phyloP scores from a whole-genome alignment of 306 rosid genomes.

The Cicer bijugum region DNA sequence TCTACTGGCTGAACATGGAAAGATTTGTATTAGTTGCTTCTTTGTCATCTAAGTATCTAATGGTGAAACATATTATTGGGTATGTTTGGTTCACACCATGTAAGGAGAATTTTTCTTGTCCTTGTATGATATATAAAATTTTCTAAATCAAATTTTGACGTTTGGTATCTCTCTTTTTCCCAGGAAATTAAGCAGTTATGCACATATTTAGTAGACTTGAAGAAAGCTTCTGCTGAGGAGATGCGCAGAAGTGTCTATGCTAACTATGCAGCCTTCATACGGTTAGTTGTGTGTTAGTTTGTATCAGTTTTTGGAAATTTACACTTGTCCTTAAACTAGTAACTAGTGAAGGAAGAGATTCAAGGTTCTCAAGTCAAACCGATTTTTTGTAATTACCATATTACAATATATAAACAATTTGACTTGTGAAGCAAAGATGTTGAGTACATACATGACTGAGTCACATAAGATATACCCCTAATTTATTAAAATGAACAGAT shows the following conservation, averaged over 20 bases:
- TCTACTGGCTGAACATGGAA: constrained; percentile 14
- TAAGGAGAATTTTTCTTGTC: constrained; percentile 20
- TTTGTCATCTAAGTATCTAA: constrained; percentile 11
- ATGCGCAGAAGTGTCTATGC: constrained; percentile 99
- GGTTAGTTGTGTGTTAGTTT: constrained; percentile 60
- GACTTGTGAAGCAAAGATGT: neutral
- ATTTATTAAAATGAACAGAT: constrained; percentile 2
- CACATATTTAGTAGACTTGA: constrained; percentile 79
- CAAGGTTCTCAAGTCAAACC: constrained; percentile 14
- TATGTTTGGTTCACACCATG: neutral
- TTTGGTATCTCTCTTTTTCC: constrained; percentile 6
- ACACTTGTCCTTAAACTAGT: neutral
- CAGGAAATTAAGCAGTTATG: constrained; percentile 97
- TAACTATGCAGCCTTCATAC: constrained; percentile 91
- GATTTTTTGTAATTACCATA: constrained; percentile 3
- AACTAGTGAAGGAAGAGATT: constrained; percentile 5
- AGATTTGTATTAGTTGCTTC: neutral
- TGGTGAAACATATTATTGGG: constrained; percentile 19
- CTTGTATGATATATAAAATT: constrained; percentile 8
- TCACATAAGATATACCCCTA: neutral
- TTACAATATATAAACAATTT: neutral
- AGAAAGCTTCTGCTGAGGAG: constrained; percentile 95
- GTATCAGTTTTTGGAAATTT: constrained; percentile 14
- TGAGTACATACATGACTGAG: neutral
- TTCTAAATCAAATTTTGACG: constrained; percentile 18